Percentiles rank a stretch among this genome's conserved stretches.
These are phyloP conservation scores for Plasmodium chabaudi DNA, from an alignment of 169 alveolate genomes.

Conservation along the genomic window DNA sequence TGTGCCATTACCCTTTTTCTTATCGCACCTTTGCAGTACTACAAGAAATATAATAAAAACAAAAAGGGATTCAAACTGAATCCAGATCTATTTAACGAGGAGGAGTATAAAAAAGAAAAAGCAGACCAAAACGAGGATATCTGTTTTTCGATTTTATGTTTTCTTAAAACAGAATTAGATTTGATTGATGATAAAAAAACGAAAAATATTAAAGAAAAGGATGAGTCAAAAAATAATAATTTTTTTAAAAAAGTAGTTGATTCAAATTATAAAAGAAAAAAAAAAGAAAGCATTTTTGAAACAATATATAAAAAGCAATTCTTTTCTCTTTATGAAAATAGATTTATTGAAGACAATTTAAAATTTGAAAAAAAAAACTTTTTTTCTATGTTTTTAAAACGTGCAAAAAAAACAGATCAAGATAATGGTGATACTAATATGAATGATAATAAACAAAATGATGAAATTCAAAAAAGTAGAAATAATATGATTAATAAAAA, in stretches of 20 bases:
- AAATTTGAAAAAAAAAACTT: conserved; percentile 60
- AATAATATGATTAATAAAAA: neutral
- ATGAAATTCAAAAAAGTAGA: too few species aligned
- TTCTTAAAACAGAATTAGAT: conserved; percentile 54
- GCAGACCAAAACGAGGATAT: conserved; percentile 27
- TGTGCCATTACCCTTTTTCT: neutral
- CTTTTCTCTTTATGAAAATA: conserved; percentile 48
- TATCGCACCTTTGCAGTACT: conserved; percentile 13
- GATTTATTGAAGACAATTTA: conserved; percentile 36
- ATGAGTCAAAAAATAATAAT: conserved; percentile 19
- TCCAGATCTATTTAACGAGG: conserved; percentile 1
- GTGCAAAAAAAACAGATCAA: conserved; percentile 1
- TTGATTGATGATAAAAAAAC: conserved; percentile 50
- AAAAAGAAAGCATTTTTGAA: conserved; percentile 31
- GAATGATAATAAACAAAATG: neutral
- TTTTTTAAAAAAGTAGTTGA: conserved; percentile 42
- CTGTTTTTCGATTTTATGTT: conserved; percentile 44
- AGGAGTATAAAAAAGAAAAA: neutral
- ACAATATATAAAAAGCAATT: conserved; percentile 53
- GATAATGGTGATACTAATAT: neutral
- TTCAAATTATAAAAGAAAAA: conserved; percentile 45
- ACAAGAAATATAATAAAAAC: conserved; percentile 31
- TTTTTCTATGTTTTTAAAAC: conserved; percentile 7
- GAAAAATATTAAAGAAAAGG: conserved; percentile 9
- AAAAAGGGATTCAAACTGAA: conserved; percentile 32